Conservation (phyloP, 148 eudicot genomes). For the Silene conica region DNA sequence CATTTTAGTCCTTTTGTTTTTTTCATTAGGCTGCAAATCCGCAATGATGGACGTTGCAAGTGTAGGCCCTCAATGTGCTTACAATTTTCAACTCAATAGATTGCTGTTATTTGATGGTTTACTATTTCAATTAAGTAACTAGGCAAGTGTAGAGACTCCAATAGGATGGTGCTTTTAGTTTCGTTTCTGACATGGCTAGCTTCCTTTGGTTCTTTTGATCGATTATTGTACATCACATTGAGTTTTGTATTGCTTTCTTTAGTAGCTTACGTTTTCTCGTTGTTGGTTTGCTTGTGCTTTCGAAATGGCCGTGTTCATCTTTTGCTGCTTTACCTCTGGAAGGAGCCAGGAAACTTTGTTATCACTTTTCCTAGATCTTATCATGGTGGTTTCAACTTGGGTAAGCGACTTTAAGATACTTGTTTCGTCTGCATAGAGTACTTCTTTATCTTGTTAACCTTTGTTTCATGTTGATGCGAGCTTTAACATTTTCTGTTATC, state of each 20-base stretch:
- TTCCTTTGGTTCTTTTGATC: background rate
- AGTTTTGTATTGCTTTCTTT: slow-evolving; percentile 1
- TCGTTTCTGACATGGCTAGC: background rate
- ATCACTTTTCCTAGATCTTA: slow-evolving; percentile 98
- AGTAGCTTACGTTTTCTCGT: slow-evolving; percentile 9
- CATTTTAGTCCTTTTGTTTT: background rate
- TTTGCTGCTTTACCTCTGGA: slow-evolving; percentile 25
- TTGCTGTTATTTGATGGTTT: background rate
- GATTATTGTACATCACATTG: background rate
- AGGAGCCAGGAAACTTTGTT: slow-evolving; percentile 99
- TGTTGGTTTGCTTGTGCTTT: slow-evolving; percentile 12
- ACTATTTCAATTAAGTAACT: background rate
- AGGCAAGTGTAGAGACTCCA: background rate
- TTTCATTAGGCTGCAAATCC: background rate
- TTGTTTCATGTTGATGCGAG: slow-evolving; percentile 16
- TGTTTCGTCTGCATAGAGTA: slow-evolving; percentile 8
- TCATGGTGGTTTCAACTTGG: slow-evolving; percentile 95
- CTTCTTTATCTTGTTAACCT: background rate
- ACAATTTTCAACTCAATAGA: background rate
- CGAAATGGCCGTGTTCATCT: background rate
- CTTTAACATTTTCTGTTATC: slow-evolving; percentile 13
- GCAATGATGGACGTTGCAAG: background rate
- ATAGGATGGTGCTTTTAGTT: background rate
- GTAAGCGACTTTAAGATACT: slow-evolving; percentile 36
- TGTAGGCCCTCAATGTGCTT: background rate